Evolutionary conservation across 139 green algal species (phyloP), one percentile per base, ranked within the genome.

Genomic region (Chlamydomonas sp.): DNA sequence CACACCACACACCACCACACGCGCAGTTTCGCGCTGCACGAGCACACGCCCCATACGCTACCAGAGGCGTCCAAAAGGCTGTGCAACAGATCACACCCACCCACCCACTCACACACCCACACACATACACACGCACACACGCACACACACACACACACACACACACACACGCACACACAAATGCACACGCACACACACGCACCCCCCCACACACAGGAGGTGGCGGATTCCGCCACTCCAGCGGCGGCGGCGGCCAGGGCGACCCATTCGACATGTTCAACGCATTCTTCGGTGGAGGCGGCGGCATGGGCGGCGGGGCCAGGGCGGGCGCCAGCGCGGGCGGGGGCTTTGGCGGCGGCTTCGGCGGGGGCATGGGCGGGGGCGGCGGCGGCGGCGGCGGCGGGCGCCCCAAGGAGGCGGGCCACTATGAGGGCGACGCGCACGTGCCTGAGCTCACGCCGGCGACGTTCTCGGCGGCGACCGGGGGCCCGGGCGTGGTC

Each of bases 381-480:
- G 67, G 69, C 22, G 75, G 76, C 33, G 63, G 76, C 67, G 5
- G 13, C 13, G 62, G 34, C 39, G 31, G 35, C 10, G n/a, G 34
- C 36, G 3, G 8, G 4, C 35, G 59, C 24, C 48, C 71, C 70
- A 36, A 67, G 71, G 16, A 69, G 73, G 16, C 73, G 72, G 3
- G 71, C 48, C 30, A 35, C 58, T 92, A 91, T 74, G 79, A 79
- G 3, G 69, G 76, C 3, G 75, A 90, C 61, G 37, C 69, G 16
- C 26, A 82, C 48, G 79, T 92, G 34, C 26, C 75, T 34, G 34
- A 79, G 10, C 35, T 94, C 22, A 76, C 38, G 0, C 57, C 50
- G 1, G 71, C 72, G 65, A 85, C 68, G 43, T 87, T 95, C 34
- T 84, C 88, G 0, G 33, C 73, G 2, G 78, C 71, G 26, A 61